Evolutionary conservation across 495 filamentous ascomycete genomes (phyloP), one percentile per base, ranked within the genome.

Genomic region (Copromyces sp.): DNA sequence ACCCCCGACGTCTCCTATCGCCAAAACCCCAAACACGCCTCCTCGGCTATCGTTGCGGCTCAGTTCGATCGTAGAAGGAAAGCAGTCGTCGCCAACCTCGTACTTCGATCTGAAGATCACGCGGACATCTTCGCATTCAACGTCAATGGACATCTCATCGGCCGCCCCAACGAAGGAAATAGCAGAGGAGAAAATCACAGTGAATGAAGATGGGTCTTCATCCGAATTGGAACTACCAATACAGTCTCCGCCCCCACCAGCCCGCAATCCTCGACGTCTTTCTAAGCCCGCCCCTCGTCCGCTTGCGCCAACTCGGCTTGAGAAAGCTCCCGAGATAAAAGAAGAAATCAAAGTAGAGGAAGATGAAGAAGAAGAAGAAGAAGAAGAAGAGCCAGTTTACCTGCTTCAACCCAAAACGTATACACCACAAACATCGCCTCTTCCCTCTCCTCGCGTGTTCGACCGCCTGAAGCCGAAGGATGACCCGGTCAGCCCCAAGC

Each of bases 331-430:
- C 24, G 29, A 35, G 14, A 32, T 16, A 32, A 35, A 35, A 3
- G 71, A 76, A 7, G 73, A 78, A 20, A 65, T 73, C 24, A 73
- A 71, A 24, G 72, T 74, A 53, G 68, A 73, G 4, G 53, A 77
- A 29, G 38, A 71, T 12, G 40, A 69, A 53, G 35, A 37, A 40
- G 35, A 65, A 35, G 59, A 71, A 37, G 42, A 73, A 9, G 71
- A 77, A 1, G 79, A 80, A 37, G 80, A 81, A 59, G 77, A 79
- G 14, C 76, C 80, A 0, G 71, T 86, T 16, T 86, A 82, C 73
- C 81, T 87, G 20, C 75, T 88, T 42, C 84, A 87, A 70, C 86
- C 86, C 14, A 81, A 82, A 69, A 87, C 85, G 1, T 88, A 87
- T 74, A 87, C 84, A 9, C 87, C 87, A 1, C 80, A 83, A 40